Percentiles rank a stretch among this genome's conserved stretches.
phyloP scores from a whole-genome alignment of 306 rosid species.

The Abrus pulchellus region DNA sequence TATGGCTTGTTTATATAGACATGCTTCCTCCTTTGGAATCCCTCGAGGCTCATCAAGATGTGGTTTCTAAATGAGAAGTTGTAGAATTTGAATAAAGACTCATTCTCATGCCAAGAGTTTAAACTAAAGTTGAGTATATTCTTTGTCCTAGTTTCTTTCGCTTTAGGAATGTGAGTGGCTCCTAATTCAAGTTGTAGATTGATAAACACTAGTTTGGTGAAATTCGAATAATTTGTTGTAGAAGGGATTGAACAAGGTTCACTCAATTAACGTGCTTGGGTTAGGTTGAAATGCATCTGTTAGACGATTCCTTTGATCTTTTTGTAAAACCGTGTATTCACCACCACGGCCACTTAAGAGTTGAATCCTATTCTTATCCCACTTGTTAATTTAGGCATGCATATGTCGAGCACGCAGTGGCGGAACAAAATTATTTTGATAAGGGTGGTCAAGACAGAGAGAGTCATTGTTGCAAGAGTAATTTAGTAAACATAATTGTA shows the following conservation, averaged over 20 bases:
- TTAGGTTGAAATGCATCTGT: constrained; percentile 27
- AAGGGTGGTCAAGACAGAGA: too few relatives aligned
- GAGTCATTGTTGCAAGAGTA: too few relatives aligned
- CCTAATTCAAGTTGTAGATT: background rate
- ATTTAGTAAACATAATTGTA: too few relatives aligned
- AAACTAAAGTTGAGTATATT: constrained; percentile 19
- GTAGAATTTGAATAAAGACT: constrained; percentile 41
- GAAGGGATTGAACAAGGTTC: background rate
- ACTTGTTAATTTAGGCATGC: background rate
- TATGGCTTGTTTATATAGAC: constrained; percentile 46
- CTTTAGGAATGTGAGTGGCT: background rate
- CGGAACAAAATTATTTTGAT: too few relatives aligned
- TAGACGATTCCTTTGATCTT: constrained; percentile 17
- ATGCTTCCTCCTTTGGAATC: constrained; percentile 34
- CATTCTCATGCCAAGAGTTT: constrained; percentile 13
- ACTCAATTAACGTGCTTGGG: constrained; percentile 4
- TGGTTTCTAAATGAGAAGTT: constrained; percentile 14
- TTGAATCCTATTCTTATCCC: constrained; percentile 40
- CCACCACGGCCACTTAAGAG: constrained; percentile 36
- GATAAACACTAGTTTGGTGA: constrained; percentile 8
- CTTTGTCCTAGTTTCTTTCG: constrained; percentile 36
- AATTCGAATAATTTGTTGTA: constrained; percentile 22
- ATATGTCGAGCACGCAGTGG: background rate
- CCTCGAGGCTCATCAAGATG: constrained; percentile 37
- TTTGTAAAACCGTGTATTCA: constrained; percentile 53